phyloP scores from a whole-genome alignment of 306 rosid species.

The Alnus rubra region DNA sequence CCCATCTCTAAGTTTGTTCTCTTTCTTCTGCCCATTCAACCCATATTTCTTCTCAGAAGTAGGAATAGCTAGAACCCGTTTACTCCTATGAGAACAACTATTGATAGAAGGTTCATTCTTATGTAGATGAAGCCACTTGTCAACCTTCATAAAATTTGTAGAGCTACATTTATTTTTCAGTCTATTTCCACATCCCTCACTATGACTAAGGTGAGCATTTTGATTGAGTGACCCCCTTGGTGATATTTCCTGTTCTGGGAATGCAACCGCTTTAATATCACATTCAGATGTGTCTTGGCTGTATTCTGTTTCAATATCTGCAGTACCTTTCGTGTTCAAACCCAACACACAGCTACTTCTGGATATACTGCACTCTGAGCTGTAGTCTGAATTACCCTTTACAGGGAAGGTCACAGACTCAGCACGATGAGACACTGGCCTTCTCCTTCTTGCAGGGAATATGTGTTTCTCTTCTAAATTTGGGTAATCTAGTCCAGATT shows the following conservation, averaged over 20 bases:
- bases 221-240: conserved; percentile 18
- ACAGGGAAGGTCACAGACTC: conserved; percentile 39
- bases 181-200: conserved; percentile 21
- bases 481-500: conserved; percentile 26
- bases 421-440: conserved; percentile 27
- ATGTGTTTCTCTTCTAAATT: conserved; percentile 21
- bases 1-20: conserved; percentile 2
- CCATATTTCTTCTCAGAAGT: conserved; percentile 22
- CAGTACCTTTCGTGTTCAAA: conserved; percentile 28
- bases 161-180: conserved; percentile 20
- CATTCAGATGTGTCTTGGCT: conserved; percentile 37
- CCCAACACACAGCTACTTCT: conserved; percentile 37
- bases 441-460: conserved; percentile 29
- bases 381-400: conserved; percentile 23
- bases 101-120: conserved; percentile 21
- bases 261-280: conserved; percentile 21
- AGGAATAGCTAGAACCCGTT: conserved; percentile 31
- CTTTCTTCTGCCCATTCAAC: conserved; percentile 15
- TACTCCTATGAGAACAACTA: conserved; percentile 20
- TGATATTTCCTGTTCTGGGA: conserved; percentile 25
- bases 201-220: not conserved
- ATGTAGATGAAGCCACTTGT: conserved; percentile 33
- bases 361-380: conserved; percentile 33
- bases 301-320: conserved; percentile 32
- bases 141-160: conserved; percentile 21